Evolutionary conservation across 129 eudicot species (phyloP).

Genomic region (Arctium lappa): DNA sequence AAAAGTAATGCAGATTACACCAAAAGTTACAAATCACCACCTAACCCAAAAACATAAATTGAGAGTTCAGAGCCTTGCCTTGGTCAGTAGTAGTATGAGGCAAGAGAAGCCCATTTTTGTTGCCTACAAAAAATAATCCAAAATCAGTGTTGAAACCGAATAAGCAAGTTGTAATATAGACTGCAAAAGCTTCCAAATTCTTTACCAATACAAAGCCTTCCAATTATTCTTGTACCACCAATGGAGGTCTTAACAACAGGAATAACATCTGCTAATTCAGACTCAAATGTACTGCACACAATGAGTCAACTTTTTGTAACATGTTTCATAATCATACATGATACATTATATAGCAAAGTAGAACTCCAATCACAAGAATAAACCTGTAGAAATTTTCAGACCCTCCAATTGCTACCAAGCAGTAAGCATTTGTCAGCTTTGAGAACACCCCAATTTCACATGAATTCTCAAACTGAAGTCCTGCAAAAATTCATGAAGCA

Average conservation of each 20-base stretch:
- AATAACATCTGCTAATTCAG: constrained; percentile 77
- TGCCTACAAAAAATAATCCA: constrained; percentile 23
- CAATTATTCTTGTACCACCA: constrained; percentile 83
- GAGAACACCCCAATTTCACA: constrained; percentile 92
- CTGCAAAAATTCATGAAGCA: constrained; percentile 32
- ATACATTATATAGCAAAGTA: background rate
- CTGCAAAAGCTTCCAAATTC: background rate
- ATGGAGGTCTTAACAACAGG: constrained; percentile 95
- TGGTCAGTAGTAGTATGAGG: constrained; percentile 55
- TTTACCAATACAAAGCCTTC: constrained; percentile 83
- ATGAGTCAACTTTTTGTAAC: background rate
- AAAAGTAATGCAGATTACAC: background rate
- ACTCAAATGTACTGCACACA: constrained; percentile 64
- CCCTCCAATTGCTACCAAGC: constrained; percentile 92
- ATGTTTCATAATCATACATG: background rate
- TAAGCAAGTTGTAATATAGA: background rate
- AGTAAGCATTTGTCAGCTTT: constrained; percentile 90
- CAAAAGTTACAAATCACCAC: background rate
- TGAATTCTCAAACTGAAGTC: constrained; percentile 86
- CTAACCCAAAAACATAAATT: background rate
- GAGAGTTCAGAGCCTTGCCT: constrained; percentile 37
- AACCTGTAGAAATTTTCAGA: constrained; percentile 94
- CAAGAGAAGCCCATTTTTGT: constrained; percentile 43
- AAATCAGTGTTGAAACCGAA: background rate
- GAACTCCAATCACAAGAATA: background rate